Evolutionary conservation across 169 alveolate genomes (phyloP).

Genomic region (Plasmodium billcollinsi): DNA sequence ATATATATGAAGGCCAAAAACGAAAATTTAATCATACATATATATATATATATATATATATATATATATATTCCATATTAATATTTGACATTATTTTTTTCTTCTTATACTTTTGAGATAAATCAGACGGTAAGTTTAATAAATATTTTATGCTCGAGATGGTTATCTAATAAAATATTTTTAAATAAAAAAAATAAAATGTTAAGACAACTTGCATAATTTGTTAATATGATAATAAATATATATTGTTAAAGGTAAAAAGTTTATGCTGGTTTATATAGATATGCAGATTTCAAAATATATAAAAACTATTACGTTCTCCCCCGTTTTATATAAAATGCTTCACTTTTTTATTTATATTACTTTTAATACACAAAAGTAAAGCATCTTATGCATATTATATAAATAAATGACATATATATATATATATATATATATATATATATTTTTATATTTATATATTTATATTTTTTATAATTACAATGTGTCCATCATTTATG

Average conservation of each 20-base stretch:
- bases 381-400: neutral
- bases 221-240: neutral
- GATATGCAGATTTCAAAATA: neutral
- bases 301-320: neutral
- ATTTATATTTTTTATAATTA: slow-evolving; percentile 12
- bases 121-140: slow-evolving; percentile 31
- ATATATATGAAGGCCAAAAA: no score
- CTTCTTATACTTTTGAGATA: slow-evolving; percentile 56
- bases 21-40: no score
- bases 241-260: neutral
- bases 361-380: neutral
- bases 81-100: no score
- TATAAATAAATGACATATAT: neutral
- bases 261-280: neutral
- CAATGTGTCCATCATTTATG: slow-evolving; percentile 54
- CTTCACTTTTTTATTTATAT: neutral
- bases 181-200: slow-evolving; percentile 3
- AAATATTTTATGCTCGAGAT: slow-evolving; percentile 13
- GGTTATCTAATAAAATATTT: slow-evolving; percentile 31
- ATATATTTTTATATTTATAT: neutral
- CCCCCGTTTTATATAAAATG: neutral
- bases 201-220: neutral
- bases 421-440: slow-evolving; percentile 4
- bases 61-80: no score
- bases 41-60: no score